phyloP scores from a whole-genome alignment of 1,139 yeast genomes.

The Taphrina pruni region DNA sequence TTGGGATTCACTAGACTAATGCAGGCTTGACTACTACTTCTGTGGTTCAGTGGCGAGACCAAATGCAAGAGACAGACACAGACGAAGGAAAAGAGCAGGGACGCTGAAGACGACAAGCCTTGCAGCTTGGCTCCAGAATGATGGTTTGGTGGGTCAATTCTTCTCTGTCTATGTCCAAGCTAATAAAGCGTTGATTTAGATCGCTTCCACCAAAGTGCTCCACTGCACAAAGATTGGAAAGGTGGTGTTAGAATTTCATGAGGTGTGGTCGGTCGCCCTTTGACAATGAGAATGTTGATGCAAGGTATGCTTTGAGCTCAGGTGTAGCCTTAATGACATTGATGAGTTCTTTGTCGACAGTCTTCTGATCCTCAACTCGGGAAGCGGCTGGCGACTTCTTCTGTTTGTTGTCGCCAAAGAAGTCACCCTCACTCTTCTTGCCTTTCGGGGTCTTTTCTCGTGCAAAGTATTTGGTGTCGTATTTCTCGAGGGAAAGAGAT shows the following conservation, averaged over 20 bases:
- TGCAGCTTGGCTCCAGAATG: slow-evolving; percentile 23
- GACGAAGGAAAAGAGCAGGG: not conserved
- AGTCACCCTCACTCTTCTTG: slow-evolving; percentile 88
- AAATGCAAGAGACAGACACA: not conserved
- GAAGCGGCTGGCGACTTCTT: slow-evolving; percentile 91
- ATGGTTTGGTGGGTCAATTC: slow-evolving; percentile 8
- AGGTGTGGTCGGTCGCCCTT: slow-evolving; percentile 98
- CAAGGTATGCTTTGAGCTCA: slow-evolving; percentile 95
- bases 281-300: slow-evolving; percentile 96
- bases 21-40: too few relatives aligned
- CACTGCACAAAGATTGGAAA: not conserved
- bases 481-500: slow-evolving; percentile 86
- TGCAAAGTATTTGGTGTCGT: slow-evolving; percentile 95
- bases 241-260: slow-evolving; percentile 24
- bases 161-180: slow-evolving; percentile 1
- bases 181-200: not conserved
- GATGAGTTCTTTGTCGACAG: slow-evolving; percentile 91
- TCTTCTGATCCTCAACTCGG: slow-evolving; percentile 98
- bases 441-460: slow-evolving; percentile 76
- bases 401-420: slow-evolving; percentile 79
- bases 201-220: slow-evolving; percentile 16
- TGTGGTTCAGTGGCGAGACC: not conserved
- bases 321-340: slow-evolving; percentile 97
- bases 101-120: slow-evolving; percentile 24
- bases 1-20: too few relatives aligned